Conservation (phyloP, 2,329 filamentous ascomycete species). For the Penicillium sp. region DNA sequence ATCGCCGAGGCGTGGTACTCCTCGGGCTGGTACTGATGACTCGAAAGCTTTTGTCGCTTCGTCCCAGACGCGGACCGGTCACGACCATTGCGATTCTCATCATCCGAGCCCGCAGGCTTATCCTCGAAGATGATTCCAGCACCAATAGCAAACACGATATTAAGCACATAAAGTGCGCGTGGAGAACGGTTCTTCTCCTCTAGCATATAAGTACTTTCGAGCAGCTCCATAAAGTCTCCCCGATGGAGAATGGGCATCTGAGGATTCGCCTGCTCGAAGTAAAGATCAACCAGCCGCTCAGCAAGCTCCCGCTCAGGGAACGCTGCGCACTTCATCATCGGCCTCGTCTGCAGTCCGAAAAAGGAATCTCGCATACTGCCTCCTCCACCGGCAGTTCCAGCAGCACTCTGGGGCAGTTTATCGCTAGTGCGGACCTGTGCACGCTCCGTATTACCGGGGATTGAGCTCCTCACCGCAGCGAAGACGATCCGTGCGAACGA, state of each 20-base stretch:
- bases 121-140: slow-evolving; percentile 79
- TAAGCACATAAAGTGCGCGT: slow-evolving; percentile 85
- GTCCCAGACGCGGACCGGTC: slow-evolving; percentile 31
- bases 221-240: slow-evolving; percentile 82
- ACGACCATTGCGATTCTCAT: slow-evolving; percentile 22
- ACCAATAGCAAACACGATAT: slow-evolving; percentile 96
- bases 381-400: slow-evolving; percentile 50
- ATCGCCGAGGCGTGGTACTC: slow-evolving; percentile 96
- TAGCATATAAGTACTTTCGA: slow-evolving; percentile 73
- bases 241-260: slow-evolving; percentile 91
- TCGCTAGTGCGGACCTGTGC: slow-evolving; percentile 59
- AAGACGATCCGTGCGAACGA: slow-evolving; percentile 94
- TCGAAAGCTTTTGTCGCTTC: slow-evolving; percentile 54
- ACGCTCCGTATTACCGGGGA: slow-evolving; percentile 58
- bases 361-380: slow-evolving; percentile 93
- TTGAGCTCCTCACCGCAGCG: slow-evolving; percentile 80
- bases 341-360: slow-evolving; percentile 90
- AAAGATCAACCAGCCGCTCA: slow-evolving; percentile 69
- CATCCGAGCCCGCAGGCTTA: slow-evolving; percentile 31
- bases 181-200: slow-evolving; percentile 65
- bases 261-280: slow-evolving; percentile 94
- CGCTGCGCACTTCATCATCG: slow-evolving; percentile 76
- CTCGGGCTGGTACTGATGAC: slow-evolving; percentile 72
- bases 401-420: slow-evolving; percentile 48
- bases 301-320: slow-evolving; percentile 79